Percentiles rank a stretch among this genome's conserved stretches.
These are phyloP conservation scores for Kwoniella sp. DNA, from an alignment of 768 basidiomycete species.

Conservation along the genomic window DNA sequence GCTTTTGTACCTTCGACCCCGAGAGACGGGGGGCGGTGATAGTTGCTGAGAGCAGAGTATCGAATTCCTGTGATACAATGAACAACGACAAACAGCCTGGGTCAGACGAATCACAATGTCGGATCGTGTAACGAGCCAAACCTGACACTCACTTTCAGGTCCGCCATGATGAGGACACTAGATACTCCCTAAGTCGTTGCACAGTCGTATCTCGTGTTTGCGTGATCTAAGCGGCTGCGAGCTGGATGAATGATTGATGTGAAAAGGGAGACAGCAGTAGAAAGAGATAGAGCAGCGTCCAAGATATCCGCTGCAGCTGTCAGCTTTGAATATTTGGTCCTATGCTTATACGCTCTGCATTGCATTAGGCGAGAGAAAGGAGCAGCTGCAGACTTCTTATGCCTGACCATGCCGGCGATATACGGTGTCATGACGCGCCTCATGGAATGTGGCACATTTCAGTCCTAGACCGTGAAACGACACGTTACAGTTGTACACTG, in stretches of 20 bases:
- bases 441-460: slow-evolving; percentile 7
- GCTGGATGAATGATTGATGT: no score
- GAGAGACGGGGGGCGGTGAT: slow-evolving; percentile 82
- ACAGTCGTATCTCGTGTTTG: no score
- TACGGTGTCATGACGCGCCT: neutral
- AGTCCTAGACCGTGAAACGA: neutral
- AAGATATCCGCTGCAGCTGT: no score
- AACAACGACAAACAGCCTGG: no score
- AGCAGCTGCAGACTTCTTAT: neutral
- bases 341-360: neutral
- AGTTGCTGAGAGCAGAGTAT: slow-evolving; percentile 75
- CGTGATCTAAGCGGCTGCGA: no score
- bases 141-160: slow-evolving; percentile 7
- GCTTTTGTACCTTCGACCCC: slow-evolving; percentile 74
- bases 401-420: no score
- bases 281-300: no score
- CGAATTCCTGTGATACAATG: slow-evolving; percentile 67
- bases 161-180: slow-evolving; percentile 2
- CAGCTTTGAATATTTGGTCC: no score
- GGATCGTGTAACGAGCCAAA: neutral
- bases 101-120: no score
- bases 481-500: no score
- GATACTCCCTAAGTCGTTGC: no score
- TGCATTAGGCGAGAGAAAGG: neutral
- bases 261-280: no score